These are phyloP conservation scores for Pseudogymnoascus sp. DNA, from an alignment of 2,329 filamentous ascomycete genomes.

Conservation along the genomic window DNA sequence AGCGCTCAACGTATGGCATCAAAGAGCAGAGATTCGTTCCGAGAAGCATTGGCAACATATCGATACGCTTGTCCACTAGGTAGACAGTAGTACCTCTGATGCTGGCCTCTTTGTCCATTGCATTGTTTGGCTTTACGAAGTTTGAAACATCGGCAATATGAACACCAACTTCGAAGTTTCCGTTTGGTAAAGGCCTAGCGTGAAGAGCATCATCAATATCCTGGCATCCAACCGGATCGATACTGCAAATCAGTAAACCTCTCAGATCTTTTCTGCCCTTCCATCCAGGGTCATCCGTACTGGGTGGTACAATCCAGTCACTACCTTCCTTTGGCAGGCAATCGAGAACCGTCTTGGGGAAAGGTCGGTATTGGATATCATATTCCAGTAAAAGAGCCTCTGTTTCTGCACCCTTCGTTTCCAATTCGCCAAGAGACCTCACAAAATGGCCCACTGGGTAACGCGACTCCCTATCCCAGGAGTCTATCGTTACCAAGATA, in stretches of 20 bases:
- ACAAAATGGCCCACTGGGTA: conserved; percentile 93
- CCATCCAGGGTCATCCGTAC: conserved; percentile 77
- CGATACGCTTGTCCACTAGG: conserved; percentile 96
- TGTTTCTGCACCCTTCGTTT: conserved; percentile 96
- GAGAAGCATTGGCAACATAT: conserved; percentile 95
- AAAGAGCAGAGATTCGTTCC: conserved; percentile 94
- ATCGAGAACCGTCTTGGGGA: conserved; percentile 90
- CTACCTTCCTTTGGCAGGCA: conserved; percentile 88
- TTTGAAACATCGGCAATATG: conserved; percentile 99
- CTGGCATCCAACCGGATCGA: conserved; percentile 90
- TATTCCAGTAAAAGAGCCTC: conserved; percentile 90
- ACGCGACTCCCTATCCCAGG: conserved; percentile 87
- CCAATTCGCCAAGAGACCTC: conserved; percentile 82
- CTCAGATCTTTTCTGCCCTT: conserved; percentile 74
- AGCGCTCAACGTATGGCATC: conserved; percentile 95
- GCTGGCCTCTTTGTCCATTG: conserved; percentile 94
- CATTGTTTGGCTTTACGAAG: conserved; percentile 93
- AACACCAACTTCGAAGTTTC: conserved; percentile 91
- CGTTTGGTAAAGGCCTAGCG: conserved; percentile 74
- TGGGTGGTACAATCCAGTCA: conserved; percentile 84
- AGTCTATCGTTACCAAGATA: conserved; percentile 85
- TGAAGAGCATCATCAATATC: conserved; percentile 98
- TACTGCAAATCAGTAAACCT: conserved; percentile 86
- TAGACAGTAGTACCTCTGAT: conserved; percentile 95
- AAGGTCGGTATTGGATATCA: conserved; percentile 95